Conservation (phyloP, 2,329 filamentous ascomycete genomes). For the Shiraia sp. region DNA sequence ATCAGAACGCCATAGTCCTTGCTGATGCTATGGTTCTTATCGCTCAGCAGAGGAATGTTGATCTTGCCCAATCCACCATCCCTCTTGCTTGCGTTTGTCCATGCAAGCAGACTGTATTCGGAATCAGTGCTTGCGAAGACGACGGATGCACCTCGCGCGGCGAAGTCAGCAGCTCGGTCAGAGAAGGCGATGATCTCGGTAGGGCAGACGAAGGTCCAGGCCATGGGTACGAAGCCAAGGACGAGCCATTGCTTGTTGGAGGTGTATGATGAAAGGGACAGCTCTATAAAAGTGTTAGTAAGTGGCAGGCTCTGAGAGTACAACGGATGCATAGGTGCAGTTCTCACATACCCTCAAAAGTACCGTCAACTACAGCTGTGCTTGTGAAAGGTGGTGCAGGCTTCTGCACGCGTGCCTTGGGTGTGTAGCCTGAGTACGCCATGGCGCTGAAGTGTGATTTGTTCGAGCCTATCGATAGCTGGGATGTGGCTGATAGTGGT, state of each 20-base stretch:
- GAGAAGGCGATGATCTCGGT: constrained; percentile 69
- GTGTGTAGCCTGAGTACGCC: constrained; percentile 39
- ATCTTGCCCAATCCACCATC: constrained; percentile 65
- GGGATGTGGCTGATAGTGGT: constrained; percentile 14
- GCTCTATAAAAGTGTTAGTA: constrained; percentile 30
- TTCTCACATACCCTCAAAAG: constrained; percentile 42
- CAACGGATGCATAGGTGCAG: neutral
- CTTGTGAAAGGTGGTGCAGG: constrained; percentile 44
- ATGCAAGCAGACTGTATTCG: constrained; percentile 62
- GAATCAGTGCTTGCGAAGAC: constrained; percentile 66
- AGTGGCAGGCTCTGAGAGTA: constrained; percentile 1
- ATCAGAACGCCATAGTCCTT: constrained; percentile 67
- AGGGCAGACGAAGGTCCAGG: constrained; percentile 70
- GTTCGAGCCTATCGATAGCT: constrained; percentile 6
- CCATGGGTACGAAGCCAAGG: constrained; percentile 69
- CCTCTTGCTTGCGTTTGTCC: constrained; percentile 61
- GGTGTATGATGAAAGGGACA: constrained; percentile 46
- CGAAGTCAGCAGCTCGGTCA: constrained; percentile 64
- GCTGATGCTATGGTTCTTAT: constrained; percentile 64
- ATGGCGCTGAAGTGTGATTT: constrained; percentile 25
- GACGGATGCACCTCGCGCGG: constrained; percentile 61
- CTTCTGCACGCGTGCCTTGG: constrained; percentile 46
- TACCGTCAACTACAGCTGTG: constrained; percentile 46
- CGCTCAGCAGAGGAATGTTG: constrained; percentile 64
- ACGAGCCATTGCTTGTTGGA: constrained; percentile 61